Percentiles rank a stretch among this genome's conserved stretches.
These are phyloP conservation scores for Acacia melanoxylon DNA, from an alignment of 306 rosid species.

Conservation along the genomic window DNA sequence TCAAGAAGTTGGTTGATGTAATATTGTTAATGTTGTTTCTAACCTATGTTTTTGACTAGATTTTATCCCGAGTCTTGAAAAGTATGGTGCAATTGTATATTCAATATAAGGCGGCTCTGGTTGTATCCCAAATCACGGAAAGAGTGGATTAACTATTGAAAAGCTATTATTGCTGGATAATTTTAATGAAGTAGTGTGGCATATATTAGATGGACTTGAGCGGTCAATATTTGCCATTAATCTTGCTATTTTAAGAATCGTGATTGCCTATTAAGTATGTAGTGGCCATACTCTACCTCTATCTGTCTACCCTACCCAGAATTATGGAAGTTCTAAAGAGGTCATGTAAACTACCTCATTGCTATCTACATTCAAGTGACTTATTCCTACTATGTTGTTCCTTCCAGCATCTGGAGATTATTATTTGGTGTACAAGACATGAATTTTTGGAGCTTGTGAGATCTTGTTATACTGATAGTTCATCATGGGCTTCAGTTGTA, in stretches of 20 bases:
- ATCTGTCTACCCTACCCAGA: not conserved
- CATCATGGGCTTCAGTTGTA: conserved; percentile 70
- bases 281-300: conserved; percentile 8
- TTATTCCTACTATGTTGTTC: conserved; percentile 27
- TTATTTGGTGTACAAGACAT: conserved; percentile 84
- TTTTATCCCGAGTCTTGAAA: not conserved
- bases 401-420: conserved; percentile 88
- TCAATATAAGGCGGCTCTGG: not conserved
- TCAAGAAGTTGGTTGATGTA: conserved; percentile 3
- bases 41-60: not conserved
- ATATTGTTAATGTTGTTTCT: not conserved
- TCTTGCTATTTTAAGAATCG: not conserved
- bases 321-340: conserved; percentile 18
- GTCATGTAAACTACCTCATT: conserved; percentile 6
- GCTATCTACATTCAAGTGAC: conserved; percentile 20
- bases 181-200: not conserved
- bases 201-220: not conserved
- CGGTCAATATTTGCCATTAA: conserved; percentile 16
- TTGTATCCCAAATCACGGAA: not conserved
- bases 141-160: not conserved
- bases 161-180: not conserved
- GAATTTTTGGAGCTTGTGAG: conserved; percentile 66
- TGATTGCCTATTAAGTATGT: conserved; percentile 17
- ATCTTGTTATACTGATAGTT: conserved; percentile 48
- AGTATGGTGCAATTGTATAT: conserved; percentile 7